Evolutionary conservation across 305 asterid genomes (phyloP).

Genomic region (Euphrasia arctica): DNA sequence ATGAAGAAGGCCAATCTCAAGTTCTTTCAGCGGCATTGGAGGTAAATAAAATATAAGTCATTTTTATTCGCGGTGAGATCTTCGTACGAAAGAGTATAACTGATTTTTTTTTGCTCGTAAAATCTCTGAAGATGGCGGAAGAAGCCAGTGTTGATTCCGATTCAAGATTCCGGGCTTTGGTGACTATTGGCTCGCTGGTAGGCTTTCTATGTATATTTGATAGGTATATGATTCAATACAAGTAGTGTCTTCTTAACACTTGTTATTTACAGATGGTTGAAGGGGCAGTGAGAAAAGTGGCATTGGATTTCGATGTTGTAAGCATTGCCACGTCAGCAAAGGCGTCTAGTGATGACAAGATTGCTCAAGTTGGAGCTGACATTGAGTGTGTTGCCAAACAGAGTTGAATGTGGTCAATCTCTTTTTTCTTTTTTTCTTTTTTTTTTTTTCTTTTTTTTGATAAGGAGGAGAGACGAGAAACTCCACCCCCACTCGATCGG

Average conservation of each 20-base stretch:
- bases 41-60: slow-evolving; percentile 37
- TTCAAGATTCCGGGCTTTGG: slow-evolving; percentile 80
- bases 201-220: slow-evolving; percentile 11
- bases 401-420: no score
- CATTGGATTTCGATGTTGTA: slow-evolving; percentile 81
- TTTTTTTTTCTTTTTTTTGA: no score
- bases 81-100: no score
- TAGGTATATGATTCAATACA: not conserved
- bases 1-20: slow-evolving; percentile 93
- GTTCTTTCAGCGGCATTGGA: slow-evolving; percentile 93
- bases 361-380: slow-evolving; percentile 89
- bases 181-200: slow-evolving; percentile 96
- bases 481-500: no score
- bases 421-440: no score
- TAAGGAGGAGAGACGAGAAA: no score
- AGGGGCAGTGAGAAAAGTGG: slow-evolving; percentile 69
- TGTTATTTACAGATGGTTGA: slow-evolving; percentile 61
- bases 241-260: no score
- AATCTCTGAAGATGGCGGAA: slow-evolving; percentile 74
- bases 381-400: slow-evolving; percentile 62
- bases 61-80: no score
- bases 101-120: no score
- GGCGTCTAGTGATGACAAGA: slow-evolving; percentile 66
- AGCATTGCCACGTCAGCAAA: slow-evolving; percentile 74
- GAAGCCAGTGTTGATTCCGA: slow-evolving; percentile 63